Conservation (phyloP, 305 asterid species). For the Fraxinus latifolia region DNA sequence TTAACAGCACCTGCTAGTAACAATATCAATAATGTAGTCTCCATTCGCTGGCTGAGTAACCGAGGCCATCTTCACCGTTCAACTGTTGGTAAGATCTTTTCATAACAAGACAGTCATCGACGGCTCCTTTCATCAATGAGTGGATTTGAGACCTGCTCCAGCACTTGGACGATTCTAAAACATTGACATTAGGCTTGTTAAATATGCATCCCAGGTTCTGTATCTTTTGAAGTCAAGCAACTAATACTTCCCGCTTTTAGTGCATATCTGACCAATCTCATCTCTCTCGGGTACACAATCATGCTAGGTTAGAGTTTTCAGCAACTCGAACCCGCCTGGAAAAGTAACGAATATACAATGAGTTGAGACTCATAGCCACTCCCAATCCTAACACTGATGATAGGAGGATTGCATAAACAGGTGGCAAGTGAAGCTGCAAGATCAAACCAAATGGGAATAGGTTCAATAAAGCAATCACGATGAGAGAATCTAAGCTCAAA, state of each 20-base stretch:
- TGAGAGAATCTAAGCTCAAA: neutral
- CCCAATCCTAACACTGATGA: conserved; percentile 68
- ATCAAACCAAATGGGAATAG: neutral
- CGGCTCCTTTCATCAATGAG: neutral
- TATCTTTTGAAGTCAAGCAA: neutral
- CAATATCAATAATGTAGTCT: neutral
- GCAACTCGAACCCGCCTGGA: conserved; percentile 43
- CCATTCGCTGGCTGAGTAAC: neutral
- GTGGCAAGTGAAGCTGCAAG: conserved; percentile 55
- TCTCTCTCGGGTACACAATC: conserved; percentile 24
- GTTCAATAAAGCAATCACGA: conserved; percentile 3
- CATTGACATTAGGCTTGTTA: neutral
- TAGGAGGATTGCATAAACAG: conserved; percentile 55
- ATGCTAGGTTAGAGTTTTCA: conserved; percentile 40
- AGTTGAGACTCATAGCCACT: conserved; percentile 47
- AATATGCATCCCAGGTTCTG: neutral
- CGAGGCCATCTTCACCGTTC: neutral
- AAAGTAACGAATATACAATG: conserved; percentile 40
- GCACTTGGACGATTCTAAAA: neutral
- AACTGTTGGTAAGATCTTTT: neutral
- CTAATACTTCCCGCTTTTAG: conserved; percentile 2
- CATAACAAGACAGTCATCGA: neutral
- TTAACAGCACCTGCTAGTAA: neutral
- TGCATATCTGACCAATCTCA: neutral
- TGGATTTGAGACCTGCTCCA: neutral